phyloP scores from a whole-genome alignment of 2,329 filamentous ascomycete genomes.

The Cryphonectria japonica region DNA sequence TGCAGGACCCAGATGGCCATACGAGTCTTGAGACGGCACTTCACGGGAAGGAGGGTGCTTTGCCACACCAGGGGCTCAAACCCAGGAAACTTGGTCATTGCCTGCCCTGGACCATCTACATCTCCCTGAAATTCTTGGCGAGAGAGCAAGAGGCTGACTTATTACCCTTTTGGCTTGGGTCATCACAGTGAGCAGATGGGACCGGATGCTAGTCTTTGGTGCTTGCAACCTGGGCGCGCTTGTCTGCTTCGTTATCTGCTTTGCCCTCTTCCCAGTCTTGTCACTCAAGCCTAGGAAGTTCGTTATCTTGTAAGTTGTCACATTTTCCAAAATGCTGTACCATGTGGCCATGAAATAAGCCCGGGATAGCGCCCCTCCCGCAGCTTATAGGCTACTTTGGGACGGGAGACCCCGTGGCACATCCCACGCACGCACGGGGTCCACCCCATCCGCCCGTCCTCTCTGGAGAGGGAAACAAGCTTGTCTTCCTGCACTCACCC shows the following conservation, averaged over 20 bases:
- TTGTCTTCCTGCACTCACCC: constrained; percentile 42
- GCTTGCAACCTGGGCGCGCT: constrained; percentile 88
- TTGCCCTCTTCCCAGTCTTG: constrained; percentile 85
- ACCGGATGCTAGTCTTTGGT: constrained; percentile 88
- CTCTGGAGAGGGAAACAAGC: constrained; percentile 29
- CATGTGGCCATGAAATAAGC: constrained; percentile 16
- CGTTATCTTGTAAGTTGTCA: constrained; percentile 84
- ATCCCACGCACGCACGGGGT: constrained; percentile 26
- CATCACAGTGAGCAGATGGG: constrained; percentile 90
- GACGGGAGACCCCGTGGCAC: constrained; percentile 22
- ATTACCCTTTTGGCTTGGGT: constrained; percentile 8
- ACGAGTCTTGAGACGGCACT: constrained; percentile 46
- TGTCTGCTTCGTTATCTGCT: constrained; percentile 91
- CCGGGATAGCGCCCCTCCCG: constrained; percentile 17
- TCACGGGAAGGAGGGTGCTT: constrained; percentile 39
- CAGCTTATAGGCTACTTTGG: background rate
- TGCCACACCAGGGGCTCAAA: constrained; percentile 49
- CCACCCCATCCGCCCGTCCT: constrained; percentile 19
- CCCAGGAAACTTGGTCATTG: constrained; percentile 33
- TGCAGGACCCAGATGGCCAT: constrained; percentile 43
- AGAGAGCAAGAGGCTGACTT: constrained; percentile 36
- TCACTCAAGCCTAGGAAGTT: constrained; percentile 87
- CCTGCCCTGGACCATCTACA: constrained; percentile 15
- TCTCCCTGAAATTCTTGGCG: constrained; percentile 13
- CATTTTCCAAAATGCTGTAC: constrained; percentile 29